Evolutionary conservation across 2,329 filamentous ascomycete genomes (phyloP).

Genomic region (Hypoxylon sp.): DNA sequence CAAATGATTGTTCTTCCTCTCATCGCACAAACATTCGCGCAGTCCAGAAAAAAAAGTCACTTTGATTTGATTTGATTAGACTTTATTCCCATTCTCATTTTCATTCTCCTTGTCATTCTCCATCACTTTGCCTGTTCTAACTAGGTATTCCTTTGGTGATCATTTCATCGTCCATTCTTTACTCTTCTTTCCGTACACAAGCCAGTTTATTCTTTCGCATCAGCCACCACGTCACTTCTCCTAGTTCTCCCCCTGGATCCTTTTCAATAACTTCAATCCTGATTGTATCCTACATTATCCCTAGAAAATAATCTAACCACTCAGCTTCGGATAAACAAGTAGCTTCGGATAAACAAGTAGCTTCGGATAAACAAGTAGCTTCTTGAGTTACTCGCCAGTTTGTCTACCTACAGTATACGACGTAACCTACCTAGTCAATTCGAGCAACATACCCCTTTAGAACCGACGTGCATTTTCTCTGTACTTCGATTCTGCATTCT

Average conservation of each 20-base stretch:
- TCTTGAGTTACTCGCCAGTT: constrained; percentile 3
- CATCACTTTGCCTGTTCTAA: constrained; percentile 7
- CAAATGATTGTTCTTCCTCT: constrained; percentile 23
- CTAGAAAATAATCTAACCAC: constrained; percentile 7
- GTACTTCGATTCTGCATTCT: constrained; percentile 36
- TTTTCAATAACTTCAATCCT: constrained; percentile 11
- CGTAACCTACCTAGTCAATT: constrained; percentile 8
- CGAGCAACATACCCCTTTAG: constrained; percentile 4
- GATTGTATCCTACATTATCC: constrained; percentile 9
- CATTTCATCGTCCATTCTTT: constrained; percentile 32
- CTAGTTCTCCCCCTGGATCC: constrained; percentile 7
- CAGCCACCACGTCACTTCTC: constrained; percentile 5
- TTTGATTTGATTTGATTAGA: too few relatives aligned
- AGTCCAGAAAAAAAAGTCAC: constrained; percentile 17
- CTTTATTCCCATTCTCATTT: too few relatives aligned
- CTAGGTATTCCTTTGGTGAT: constrained; percentile 25
- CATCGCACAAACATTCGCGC: constrained; percentile 12
- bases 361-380: constrained; percentile 12
- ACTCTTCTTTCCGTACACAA: constrained; percentile 16
- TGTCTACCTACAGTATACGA: constrained; percentile 3
- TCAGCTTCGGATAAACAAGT: constrained; percentile 13
- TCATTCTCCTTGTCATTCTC: constrained; percentile 14
- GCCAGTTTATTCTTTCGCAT: constrained; percentile 14
- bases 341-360: constrained; percentile 10
- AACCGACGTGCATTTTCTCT: constrained; percentile 5